Base-by-base conservation (phyloP, 805 yeast species). In the Yarrowia sp. region DNA sequence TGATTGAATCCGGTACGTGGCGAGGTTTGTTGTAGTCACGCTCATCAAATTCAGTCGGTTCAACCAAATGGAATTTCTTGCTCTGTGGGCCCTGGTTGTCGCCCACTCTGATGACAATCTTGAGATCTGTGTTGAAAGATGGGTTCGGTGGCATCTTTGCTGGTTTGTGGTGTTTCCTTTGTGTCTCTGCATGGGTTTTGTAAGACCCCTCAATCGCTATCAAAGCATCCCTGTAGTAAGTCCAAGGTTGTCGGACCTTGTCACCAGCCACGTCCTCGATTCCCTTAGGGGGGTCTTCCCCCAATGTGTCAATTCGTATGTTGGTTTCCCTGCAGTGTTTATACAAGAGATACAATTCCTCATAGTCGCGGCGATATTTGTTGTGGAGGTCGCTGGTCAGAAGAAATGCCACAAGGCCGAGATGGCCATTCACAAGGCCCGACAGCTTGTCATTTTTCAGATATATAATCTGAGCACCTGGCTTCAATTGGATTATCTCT, bases 371-470 rank as follows among this genome's bases (percentile, higher is more conserved):
- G 6, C 30, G 30, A 24, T 24, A 24, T 24, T 24, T 24, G 30
- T 24, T 4, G 30, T 24, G 30, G 30, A 24, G 30, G 30, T 24
- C 30, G 30, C 6, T 24, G 30, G 55, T 46, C 38, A 61, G 36
- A 20, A 61, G 36, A 20, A 46, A 61, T 9, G 55, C 55, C 13
- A 61, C 44, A 24, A 17, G 38, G n/a, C 66, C 66, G 8, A 61
- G 38, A 9, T 46, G 43, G 7, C 55, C 66, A 13, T 61, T 47
- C 24, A 61, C 66, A 17, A 60, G 52, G 2, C 64, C 50, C 19
- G 13, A 7, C 4, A 12, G 9, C 6, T 20, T 15, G 12, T 60
- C 20, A 9, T 61, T 61, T 17, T n/a, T 17, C 36, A 61, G n/a
- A n/a, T 24, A 46, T 38, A 61, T 61, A 2, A 61, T 17, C 20